Evolutionary conservation across 768 basidiomycete genomes (phyloP).

Genomic region (Lactarius tabidus): DNA sequence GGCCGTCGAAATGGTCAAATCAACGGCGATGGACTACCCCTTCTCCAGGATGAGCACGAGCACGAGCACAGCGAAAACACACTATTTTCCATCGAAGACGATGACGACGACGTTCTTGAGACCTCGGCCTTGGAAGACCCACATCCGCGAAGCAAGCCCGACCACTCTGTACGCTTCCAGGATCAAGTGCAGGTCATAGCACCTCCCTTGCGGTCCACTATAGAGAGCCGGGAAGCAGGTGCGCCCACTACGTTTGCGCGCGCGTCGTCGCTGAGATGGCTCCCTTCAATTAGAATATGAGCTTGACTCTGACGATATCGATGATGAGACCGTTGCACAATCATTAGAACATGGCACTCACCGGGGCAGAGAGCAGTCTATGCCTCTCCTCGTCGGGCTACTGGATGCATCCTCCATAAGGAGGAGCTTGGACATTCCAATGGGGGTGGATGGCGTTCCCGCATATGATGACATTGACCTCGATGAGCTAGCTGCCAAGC

Average conservation of each 20-base stretch:
- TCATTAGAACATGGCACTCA: conserved; percentile 32
- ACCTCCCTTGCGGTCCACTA: conserved; percentile 66
- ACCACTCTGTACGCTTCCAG: conserved; percentile 51
- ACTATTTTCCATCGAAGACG: conserved; percentile 53
- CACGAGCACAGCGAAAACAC: conserved; percentile 32
- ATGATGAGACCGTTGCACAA: conserved; percentile 43
- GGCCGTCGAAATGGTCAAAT: conserved; percentile 19
- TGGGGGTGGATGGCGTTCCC: conserved; percentile 30
- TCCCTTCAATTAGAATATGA: conserved; percentile 62
- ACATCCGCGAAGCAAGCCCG: conserved; percentile 19
- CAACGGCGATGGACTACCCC: conserved; percentile 51
- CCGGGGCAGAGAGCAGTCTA: conserved; percentile 46
- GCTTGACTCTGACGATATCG: conserved; percentile 77
- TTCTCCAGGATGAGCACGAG: conserved; percentile 47
- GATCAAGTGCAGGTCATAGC: conserved; percentile 67
- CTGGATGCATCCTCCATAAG: conserved; percentile 59
- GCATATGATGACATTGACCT: conserved; percentile 51
- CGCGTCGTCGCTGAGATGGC: conserved; percentile 13
- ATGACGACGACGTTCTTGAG: conserved; percentile 38
- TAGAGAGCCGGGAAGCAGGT: conserved; percentile 79
- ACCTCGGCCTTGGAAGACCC: conserved; percentile 31
- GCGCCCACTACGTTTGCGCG: conserved; percentile 37
- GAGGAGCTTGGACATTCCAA: conserved; percentile 54
- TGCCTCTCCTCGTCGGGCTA: conserved; percentile 78
- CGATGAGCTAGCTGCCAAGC: conserved; percentile 66